Evolutionary conservation across 108 stramenopile species (phyloP).

Genomic region (Chaetoceros muelleri): DNA sequence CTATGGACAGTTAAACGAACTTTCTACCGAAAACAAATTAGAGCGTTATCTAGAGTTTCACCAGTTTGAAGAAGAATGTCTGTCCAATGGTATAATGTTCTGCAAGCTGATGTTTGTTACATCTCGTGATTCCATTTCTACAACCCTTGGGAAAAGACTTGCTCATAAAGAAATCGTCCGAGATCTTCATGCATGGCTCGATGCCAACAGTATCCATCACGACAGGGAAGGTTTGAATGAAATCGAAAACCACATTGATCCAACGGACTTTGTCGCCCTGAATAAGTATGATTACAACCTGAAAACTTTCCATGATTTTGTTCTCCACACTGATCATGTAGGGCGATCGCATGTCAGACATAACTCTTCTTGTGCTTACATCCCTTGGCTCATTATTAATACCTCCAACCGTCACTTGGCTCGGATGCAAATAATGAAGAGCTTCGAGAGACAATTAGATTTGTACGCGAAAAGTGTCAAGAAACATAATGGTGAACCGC

Average conservation of each 20-base stretch:
- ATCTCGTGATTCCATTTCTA: constrained; percentile 53
- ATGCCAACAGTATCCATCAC: constrained; percentile 27
- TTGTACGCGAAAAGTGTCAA: not conserved
- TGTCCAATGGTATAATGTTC: constrained; percentile 46
- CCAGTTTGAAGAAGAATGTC: constrained; percentile 44
- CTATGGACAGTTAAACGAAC: constrained; percentile 36
- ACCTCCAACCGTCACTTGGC: constrained; percentile 51
- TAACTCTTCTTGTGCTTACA: constrained; percentile 3
- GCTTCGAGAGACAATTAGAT: constrained; percentile 39
- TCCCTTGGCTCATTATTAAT: constrained; percentile 37
- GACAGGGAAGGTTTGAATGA: constrained; percentile 41
- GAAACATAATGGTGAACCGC: not conserved
- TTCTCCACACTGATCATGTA: constrained; percentile 40
- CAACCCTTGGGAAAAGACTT: constrained; percentile 58
- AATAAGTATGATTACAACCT: constrained; percentile 60
- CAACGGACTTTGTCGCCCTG: constrained; percentile 72
- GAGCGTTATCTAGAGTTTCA: constrained; percentile 53
- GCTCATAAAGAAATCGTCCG: constrained; percentile 68
- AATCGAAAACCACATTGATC: constrained; percentile 64
- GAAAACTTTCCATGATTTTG: constrained; percentile 41
- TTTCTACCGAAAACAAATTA: constrained; percentile 21
- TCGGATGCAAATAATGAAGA: constrained; percentile 33
- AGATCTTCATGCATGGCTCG: constrained; percentile 53
- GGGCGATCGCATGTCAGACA: constrained; percentile 17
- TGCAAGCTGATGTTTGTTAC: constrained; percentile 62